phyloP scores from a whole-genome alignment of 2,329 filamentous ascomycete genomes.

The Atkinsonella hypoxylon region DNA sequence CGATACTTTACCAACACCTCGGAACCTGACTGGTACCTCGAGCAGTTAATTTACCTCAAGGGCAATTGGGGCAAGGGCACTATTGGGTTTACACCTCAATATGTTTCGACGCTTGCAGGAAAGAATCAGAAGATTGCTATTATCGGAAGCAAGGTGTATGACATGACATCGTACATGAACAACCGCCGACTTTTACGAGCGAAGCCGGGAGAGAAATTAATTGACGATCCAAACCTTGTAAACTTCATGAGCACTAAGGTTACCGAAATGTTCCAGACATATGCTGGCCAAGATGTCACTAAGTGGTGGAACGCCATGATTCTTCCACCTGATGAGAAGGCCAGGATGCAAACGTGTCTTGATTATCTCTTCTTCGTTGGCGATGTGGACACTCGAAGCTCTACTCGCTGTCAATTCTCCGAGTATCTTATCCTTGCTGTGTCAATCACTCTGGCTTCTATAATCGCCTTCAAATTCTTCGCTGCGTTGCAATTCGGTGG shows the following conservation, averaged over 20 bases:
- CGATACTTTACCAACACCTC: constrained; percentile 70
- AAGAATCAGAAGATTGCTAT: constrained; percentile 62
- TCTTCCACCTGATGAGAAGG: constrained; percentile 43
- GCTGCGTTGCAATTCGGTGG: constrained; percentile 87
- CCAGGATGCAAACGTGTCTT: constrained; percentile 68
- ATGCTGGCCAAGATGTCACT: constrained; percentile 67
- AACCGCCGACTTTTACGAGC: constrained; percentile 59
- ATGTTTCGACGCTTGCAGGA: constrained; percentile 56
- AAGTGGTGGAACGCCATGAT: constrained; percentile 67
- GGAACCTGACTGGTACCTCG: constrained; percentile 82
- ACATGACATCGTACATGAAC: constrained; percentile 70
- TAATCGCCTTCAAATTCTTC: constrained; percentile 93
- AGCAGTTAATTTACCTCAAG: constrained; percentile 72
- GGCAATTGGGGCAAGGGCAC: constrained; percentile 74
- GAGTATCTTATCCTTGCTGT: constrained; percentile 82
- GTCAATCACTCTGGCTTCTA: constrained; percentile 63
- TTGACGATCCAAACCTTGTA: constrained; percentile 38
- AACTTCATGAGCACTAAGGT: constrained; percentile 76
- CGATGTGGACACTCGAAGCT: constrained; percentile 83
- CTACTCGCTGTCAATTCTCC: constrained; percentile 71
- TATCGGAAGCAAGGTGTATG: constrained; percentile 71
- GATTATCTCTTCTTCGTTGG: constrained; percentile 94
- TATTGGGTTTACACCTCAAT: constrained; percentile 70
- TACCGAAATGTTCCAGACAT: constrained; percentile 62
- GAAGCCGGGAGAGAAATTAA: constrained; percentile 36